phyloP scores from a whole-genome alignment of 768 basidiomycete species.

The Sutorius australiensis region DNA sequence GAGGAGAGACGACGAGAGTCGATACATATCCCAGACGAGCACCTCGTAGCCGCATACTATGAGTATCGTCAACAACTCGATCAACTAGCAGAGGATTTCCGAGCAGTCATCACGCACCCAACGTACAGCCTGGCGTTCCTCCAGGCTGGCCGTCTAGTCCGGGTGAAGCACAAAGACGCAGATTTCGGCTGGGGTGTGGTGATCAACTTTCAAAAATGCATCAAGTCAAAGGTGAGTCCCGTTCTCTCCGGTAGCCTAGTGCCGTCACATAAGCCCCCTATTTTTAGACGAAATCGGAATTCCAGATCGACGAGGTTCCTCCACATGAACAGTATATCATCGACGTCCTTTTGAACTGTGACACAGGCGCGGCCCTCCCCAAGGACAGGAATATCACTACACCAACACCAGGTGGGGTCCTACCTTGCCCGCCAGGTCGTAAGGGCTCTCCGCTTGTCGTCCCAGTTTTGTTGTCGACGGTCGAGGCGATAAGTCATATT shows the following conservation, averaged over 20 bases:
- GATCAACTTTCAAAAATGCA: slow-evolving; percentile 85
- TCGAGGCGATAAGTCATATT: slow-evolving; percentile 83
- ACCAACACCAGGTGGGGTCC: slow-evolving; percentile 64
- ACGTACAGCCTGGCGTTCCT: slow-evolving; percentile 93
- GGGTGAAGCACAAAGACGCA: slow-evolving; percentile 77
- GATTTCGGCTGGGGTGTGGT: slow-evolving; percentile 98
- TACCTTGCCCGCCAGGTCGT: slow-evolving; percentile 66
- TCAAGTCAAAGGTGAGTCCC: slow-evolving; percentile 66
- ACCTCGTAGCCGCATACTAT: slow-evolving; percentile 83
- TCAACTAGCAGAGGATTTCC: slow-evolving; percentile 83
- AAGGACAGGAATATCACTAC: slow-evolving; percentile 55
- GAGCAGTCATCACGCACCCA: slow-evolving; percentile 91
- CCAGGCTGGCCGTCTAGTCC: slow-evolving; percentile 88
- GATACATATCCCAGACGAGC: slow-evolving; percentile 80
- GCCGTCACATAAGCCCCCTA: not conserved
- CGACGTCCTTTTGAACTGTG: slow-evolving; percentile 85
- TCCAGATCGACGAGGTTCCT: slow-evolving; percentile 61
- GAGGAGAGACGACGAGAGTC: slow-evolving; percentile 65
- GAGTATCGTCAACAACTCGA: slow-evolving; percentile 91
- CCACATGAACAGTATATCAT: slow-evolving; percentile 91
- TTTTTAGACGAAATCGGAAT: slow-evolving; percentile 59
- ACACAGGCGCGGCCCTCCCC: slow-evolving; percentile 53
- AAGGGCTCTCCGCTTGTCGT: slow-evolving; percentile 84
- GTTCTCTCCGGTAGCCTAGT: not conserved
- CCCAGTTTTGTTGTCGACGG: slow-evolving; percentile 81